A percentile compares a stretch with the other conserved stretches of the same genome.
Conservation (phyloP, 2,329 filamentous ascomycete genomes). For the Beauveria sp. region DNA sequence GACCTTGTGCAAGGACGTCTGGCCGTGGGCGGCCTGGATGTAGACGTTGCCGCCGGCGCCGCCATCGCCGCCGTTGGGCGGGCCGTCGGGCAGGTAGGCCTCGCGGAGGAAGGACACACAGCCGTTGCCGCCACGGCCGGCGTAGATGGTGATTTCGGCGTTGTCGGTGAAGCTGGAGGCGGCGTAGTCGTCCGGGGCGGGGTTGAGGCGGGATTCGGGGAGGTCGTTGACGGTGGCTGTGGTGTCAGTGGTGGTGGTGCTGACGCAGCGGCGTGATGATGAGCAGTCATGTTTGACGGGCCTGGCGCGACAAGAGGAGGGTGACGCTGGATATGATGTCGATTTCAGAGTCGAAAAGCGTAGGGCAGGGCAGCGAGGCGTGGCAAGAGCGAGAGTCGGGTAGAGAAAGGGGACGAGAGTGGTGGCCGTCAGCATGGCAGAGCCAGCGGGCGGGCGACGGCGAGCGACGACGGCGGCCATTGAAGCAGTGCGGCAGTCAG, state of each 20-base stretch:
- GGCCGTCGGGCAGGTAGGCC: constrained; percentile 80
- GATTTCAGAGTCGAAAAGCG: constrained; percentile 1
- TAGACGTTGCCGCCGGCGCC: constrained; percentile 88
- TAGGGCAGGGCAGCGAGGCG: neutral
- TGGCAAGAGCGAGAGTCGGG: constrained; percentile 34
- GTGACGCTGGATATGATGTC: neutral
- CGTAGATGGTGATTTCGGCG: constrained; percentile 67
- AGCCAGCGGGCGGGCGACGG: neutral
- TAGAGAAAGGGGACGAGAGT: constrained; percentile 39
- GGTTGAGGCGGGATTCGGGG: constrained; percentile 61
- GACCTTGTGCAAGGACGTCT: constrained; percentile 90
- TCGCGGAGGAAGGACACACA: constrained; percentile 93
- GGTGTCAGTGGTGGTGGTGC: neutral
- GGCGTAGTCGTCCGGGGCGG: constrained; percentile 75
- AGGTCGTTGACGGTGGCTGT: constrained; percentile 28
- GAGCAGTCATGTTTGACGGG: neutral
- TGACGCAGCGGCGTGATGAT: neutral
- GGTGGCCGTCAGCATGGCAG: constrained; percentile 15
- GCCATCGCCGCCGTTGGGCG: constrained; percentile 90
- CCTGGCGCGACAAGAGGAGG: neutral
- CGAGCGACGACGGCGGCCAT: constrained; percentile 1
- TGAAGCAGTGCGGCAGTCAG: neutral
- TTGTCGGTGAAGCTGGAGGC: constrained; percentile 80
- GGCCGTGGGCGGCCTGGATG: constrained; percentile 84
- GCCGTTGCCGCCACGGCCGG: constrained; percentile 79